Evolutionary conservation across 192 early-diverging fungal genomes (phyloP).

Genomic region (Haplosporangium gracile): DNA sequence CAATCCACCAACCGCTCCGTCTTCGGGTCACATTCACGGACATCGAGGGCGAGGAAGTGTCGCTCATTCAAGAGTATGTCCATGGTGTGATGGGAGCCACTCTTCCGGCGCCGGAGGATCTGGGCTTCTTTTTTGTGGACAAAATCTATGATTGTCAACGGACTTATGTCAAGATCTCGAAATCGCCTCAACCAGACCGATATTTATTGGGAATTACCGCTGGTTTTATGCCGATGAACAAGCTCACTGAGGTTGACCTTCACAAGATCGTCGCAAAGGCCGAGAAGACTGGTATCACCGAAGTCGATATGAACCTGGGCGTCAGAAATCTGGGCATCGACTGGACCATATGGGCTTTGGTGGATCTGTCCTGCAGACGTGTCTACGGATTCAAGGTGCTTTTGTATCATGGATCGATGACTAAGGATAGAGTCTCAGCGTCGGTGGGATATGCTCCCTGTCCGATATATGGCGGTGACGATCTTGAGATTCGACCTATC

Average conservation of each 20-base stretch:
- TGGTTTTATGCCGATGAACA: conserved; percentile 1
- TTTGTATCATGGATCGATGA: conserved; percentile 10
- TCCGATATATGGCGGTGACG: conserved; percentile 52
- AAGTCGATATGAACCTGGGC: conserved; percentile 41
- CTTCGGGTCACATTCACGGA: conserved; percentile 38
- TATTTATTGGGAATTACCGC: conserved; percentile 8
- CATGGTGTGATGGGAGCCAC: conserved; percentile 8
- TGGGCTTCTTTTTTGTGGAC: conserved; percentile 57
- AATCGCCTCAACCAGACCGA: neutral
- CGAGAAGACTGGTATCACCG: conserved; percentile 16
- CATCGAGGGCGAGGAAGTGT: conserved; percentile 38
- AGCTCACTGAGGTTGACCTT: conserved; percentile 28
- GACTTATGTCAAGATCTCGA: conserved; percentile 17
- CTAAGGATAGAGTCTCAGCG: neutral
- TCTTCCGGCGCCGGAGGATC: conserved; percentile 30
- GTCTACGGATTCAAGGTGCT: conserved; percentile 60
- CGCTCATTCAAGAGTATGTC: conserved; percentile 54
- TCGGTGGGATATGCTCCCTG: conserved; percentile 43
- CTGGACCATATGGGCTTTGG: conserved; percentile 58
- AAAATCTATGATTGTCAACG: conserved; percentile 28
- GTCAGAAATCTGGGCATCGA: conserved; percentile 4
- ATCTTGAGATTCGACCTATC: conserved; percentile 28
- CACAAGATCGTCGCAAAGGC: conserved; percentile 51
- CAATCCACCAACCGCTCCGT: conserved; percentile 54
- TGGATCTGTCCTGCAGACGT: conserved; percentile 52